Base-by-base conservation (phyloP, 352 stramenopile genomes). In the Sclerospora graminicola region DNA sequence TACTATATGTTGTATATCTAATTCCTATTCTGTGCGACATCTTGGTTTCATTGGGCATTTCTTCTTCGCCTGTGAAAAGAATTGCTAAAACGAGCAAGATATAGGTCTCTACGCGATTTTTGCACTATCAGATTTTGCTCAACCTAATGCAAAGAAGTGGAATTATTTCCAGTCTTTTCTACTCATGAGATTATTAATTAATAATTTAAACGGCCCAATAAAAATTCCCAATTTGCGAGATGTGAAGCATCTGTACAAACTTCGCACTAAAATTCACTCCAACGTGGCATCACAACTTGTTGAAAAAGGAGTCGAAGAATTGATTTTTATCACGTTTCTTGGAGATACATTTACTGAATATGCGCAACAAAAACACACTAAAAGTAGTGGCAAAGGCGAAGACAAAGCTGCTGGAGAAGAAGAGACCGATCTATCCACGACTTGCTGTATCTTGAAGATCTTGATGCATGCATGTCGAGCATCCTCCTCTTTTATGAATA, bases 391-490 rank as follows among this genome's bases (percentile, higher is more conserved):
- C 0, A 61, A 41, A 0, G 60, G 71, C 18, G 56, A 53, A 26
- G 60, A 76, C 7, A 49, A 65, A 1, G 55, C 66, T 4, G 43
- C 57, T 13, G 61, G 68, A 0, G 65, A 76, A 23, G 67, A 85
- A 37, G 74, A 86, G 59, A 82, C 2, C 75, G n/a, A n/a, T n/a
- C n/a, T n/a, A n/a, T n/a, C n/a, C n/a, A n/a, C n/a, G n/a, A n/a
- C n/a, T n/a, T n/a, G 68, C 32, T 88, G 76, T 24, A 73, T 86
- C 11, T 37, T 91, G 24, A 88, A 88, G 39, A 78, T 91, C 10
- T 48, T 91, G 4, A 36, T 82, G 15, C 75, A 91, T 29, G 54
- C 57, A 15, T 83, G 66, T 45, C 63, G 75, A 4, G 74, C 73
- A 7, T 90, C 79, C 11, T 68, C 69, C 3, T 59, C 64, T 19